A percentile compares a stretch with the other conserved stretches of the same genome.
These are phyloP conservation scores for Wickerhamiella nectarea DNA, from an alignment of 805 yeast genomes.

Conservation along the genomic window DNA sequence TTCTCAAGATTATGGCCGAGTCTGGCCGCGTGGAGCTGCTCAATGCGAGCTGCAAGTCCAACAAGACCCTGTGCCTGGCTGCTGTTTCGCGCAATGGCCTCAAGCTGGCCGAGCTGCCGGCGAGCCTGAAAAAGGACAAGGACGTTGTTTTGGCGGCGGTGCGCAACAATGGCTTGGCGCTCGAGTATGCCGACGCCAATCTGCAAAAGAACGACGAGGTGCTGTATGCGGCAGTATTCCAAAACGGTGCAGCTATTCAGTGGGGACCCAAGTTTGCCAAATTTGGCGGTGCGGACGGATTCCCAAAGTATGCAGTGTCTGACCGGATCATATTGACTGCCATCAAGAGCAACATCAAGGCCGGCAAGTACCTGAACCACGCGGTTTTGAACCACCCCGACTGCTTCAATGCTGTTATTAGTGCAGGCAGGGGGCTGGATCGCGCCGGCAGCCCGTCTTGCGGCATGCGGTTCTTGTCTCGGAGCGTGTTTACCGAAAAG, in stretches of 20 bases:
- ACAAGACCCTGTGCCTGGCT: background rate
- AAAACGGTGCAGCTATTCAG: background rate
- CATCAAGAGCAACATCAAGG: background rate
- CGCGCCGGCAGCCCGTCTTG: background rate
- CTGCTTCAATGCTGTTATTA: background rate
- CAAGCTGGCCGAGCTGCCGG: background rate
- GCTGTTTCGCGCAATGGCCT: background rate
- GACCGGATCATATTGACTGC: background rate
- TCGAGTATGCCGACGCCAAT: background rate
- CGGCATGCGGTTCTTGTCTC: too few relatives aligned
- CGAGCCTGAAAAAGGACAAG: background rate
- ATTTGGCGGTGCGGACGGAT: background rate
- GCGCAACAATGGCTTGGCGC: background rate
- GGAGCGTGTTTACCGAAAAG: too few relatives aligned
- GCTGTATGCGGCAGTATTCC: background rate
- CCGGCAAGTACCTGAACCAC: background rate
- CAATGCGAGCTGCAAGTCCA: background rate
- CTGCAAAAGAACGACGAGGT: background rate
- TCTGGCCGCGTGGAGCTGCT: background rate
- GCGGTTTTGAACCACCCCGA: background rate
- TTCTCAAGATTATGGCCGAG: background rate
- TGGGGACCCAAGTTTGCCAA: background rate
- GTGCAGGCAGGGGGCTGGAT: background rate
- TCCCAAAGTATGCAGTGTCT: background rate
- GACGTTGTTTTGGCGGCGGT: slow-evolving; percentile 1